Evolutionary conservation across 2,329 filamentous ascomycete genomes (phyloP).

Genomic region (Madurella fahalii): DNA sequence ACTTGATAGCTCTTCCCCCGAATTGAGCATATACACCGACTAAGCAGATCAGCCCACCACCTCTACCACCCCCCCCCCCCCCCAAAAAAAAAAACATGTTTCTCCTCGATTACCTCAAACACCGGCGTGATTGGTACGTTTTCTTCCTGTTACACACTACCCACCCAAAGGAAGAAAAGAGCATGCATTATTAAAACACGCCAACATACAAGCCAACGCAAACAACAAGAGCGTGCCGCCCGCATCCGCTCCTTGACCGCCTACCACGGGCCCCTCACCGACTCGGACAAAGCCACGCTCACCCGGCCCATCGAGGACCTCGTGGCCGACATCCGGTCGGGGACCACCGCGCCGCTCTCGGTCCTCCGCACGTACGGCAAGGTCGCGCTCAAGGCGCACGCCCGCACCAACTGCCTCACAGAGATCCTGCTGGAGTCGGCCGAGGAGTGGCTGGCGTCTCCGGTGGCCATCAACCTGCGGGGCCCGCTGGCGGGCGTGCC

Average conservation of each 20-base stretch:
- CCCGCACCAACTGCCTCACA: conserved; percentile 84
- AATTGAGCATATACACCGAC: too few relatives aligned
- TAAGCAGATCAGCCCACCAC: too few relatives aligned
- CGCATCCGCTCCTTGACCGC: conserved; percentile 62
- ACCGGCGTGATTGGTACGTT: conserved; percentile 65
- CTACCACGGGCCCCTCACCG: conserved; percentile 64
- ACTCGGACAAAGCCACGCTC: conserved; percentile 63
- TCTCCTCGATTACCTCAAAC: conserved; percentile 59
- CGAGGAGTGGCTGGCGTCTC: conserved; percentile 61
- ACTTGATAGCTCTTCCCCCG: not conserved
- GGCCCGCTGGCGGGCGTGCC: conserved; percentile 85
- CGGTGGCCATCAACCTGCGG: conserved; percentile 61
- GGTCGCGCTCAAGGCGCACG: conserved; percentile 76
- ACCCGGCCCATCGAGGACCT: conserved; percentile 71
- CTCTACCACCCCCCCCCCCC: too few relatives aligned
- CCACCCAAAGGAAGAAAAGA: not conserved
- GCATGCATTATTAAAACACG: too few relatives aligned
- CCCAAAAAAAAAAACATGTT: too few relatives aligned
- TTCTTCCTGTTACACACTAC: not conserved
- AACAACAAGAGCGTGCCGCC: conserved; percentile 69
- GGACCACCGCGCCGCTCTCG: conserved; percentile 60
- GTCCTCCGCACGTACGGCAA: conserved; percentile 85
- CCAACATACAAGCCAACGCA: conserved; percentile 60
- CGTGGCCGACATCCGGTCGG: conserved; percentile 72
- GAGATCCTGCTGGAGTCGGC: conserved; percentile 78